phyloP scores from a whole-genome alignment of 306 rosid species.

The Senna siamea region DNA sequence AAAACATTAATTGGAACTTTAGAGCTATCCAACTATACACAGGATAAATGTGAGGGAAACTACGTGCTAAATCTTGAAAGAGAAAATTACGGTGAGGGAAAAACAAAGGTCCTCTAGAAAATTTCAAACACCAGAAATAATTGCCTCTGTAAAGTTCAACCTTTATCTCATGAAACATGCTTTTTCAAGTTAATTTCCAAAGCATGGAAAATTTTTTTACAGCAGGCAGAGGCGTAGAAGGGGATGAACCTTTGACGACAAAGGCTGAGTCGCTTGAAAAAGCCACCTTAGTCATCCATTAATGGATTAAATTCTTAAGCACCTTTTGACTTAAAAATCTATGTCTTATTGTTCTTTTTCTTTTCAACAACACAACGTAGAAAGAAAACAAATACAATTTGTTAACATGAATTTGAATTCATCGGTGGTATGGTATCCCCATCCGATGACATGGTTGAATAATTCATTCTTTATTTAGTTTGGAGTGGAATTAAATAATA shows the following conservation, averaged over 20 bases:
- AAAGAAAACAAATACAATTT: not conserved
- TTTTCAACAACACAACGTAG: not conserved
- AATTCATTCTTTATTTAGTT: not conserved
- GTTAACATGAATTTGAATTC: not conserved
- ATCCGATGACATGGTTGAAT: not conserved
- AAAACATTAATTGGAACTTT: too few relatives aligned
- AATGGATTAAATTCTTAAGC: not conserved
- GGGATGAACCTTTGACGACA: not conserved
- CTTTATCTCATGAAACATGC: not conserved
- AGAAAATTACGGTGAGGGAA: not conserved
- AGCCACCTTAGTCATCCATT: conserved; percentile 10
- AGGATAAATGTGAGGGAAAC: not conserved
- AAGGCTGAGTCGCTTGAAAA: not conserved
- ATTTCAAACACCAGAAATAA: not conserved
- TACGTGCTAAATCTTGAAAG: not conserved
- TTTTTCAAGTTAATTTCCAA: not conserved
- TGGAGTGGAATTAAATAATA: not conserved
- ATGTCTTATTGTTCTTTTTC: not conserved
- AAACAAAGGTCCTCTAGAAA: not conserved
- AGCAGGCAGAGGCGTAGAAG: not conserved
- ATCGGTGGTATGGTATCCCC: not conserved
- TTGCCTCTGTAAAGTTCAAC: not conserved
- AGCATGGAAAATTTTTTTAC: not conserved
- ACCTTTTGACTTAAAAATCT: conserved; percentile 17
- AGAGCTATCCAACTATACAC: too few relatives aligned